phyloP scores from a whole-genome alignment of 176 grass and related monocot genomes.

The Hordeum marinum region DNA sequence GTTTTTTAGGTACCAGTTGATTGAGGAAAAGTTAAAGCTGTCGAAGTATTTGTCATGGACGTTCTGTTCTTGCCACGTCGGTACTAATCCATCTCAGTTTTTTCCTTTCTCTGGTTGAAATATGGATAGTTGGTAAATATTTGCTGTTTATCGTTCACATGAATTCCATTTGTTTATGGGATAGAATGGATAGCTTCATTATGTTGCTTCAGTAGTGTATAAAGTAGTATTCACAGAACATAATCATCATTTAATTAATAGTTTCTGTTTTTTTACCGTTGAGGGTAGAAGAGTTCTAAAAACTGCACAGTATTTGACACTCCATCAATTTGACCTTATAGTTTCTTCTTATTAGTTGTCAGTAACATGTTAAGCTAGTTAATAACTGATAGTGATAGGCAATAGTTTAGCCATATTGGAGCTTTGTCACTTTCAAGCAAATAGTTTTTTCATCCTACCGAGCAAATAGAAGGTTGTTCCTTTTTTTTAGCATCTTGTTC shows the following conservation, averaged over 20 bases:
- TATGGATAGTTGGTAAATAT: background rate
- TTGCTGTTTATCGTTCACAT: background rate
- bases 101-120: conserved; percentile 9
- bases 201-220: background rate
- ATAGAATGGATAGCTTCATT: background rate
- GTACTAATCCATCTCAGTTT: conserved; percentile 38
- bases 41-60: conserved; percentile 96
- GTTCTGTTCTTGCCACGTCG: conserved; percentile 83
- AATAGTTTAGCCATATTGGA: background rate
- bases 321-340: background rate
- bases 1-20: conserved; percentile 80
- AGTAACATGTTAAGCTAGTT: background rate
- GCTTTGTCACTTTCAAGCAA: background rate
- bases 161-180: background rate
- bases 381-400: background rate
- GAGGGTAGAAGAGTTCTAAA: background rate
- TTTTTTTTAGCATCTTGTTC: background rate
- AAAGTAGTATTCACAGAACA: background rate
- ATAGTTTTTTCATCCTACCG: background rate
- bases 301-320: background rate
- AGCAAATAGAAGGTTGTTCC: background rate
- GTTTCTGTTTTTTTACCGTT: background rate
- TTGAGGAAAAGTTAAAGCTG: conserved; percentile 89
- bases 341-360: background rate
- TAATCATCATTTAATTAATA: background rate